Conservation (phyloP, 331 rosid species). For the Quercus tomentella region DNA sequence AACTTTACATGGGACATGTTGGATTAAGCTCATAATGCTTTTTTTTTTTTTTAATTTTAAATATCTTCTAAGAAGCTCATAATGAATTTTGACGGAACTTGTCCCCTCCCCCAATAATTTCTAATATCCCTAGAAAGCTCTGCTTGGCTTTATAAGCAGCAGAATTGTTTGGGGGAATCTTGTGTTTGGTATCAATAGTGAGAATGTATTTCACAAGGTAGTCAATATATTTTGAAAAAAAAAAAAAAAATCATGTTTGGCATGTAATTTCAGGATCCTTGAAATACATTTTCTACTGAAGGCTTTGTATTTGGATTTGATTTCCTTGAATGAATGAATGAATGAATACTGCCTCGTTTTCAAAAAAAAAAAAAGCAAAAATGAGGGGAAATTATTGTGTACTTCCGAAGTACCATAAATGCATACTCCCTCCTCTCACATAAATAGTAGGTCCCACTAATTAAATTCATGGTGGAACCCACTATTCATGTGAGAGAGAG, state of each 20-base stretch:
- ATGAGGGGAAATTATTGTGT: too few species aligned
- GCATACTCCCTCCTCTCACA: too few species aligned
- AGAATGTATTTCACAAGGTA: neutral
- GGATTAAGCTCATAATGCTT: neutral
- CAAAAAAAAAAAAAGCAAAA: too few species aligned
- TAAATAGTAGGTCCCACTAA: too few species aligned
- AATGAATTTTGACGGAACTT: neutral
- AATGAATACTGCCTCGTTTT: too few species aligned
- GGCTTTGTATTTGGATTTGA: too few species aligned
- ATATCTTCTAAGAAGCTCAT: neutral
- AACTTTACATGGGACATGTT: neutral
- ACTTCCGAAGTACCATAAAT: too few species aligned
- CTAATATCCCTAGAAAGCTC: neutral
- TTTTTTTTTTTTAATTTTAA: too few species aligned
- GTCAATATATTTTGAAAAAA: neutral
- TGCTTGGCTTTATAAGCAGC: neutral
- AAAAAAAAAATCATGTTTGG: neutral
- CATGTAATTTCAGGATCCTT: neutral
- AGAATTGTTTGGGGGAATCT: neutral
- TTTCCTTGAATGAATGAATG: too few species aligned
- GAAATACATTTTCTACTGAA: neutral
- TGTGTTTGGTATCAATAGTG: neutral
- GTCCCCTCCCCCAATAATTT: constrained; percentile 6
- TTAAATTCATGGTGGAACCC: accelerated
- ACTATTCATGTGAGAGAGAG: too few species aligned